Percentiles rank a stretch among this genome's conserved stretches.
Conservation (phyloP, 306 rosid genomes). For the Castanea crenata region DNA sequence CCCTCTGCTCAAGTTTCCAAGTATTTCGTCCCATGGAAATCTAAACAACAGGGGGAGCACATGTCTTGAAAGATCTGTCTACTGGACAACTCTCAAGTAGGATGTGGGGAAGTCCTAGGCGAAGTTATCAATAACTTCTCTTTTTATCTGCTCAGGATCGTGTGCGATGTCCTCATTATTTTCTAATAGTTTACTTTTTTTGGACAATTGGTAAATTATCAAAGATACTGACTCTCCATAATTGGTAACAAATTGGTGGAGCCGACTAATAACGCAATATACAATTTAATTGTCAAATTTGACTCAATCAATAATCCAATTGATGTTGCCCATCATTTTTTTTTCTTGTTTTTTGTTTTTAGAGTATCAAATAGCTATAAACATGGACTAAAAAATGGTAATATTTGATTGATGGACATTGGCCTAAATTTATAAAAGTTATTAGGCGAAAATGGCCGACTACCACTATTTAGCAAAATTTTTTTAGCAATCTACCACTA, state of each 20-base stretch:
- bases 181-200: too few species aligned
- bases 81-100: not conserved
- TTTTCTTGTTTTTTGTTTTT: not conserved
- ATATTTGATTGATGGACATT: not conserved
- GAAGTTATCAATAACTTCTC: constrained; percentile 6
- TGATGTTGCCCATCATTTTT: not conserved
- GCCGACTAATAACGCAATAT: too few species aligned
- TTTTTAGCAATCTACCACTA: too few species aligned
- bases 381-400: not conserved
- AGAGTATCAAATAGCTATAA: not conserved
- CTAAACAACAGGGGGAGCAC: constrained; percentile 14
- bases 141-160: not conserved
- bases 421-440: too few species aligned
- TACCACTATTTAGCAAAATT: too few species aligned
- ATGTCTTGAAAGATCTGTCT: constrained; percentile 12
- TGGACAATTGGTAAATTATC: too few species aligned
- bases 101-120: constrained; percentile 15
- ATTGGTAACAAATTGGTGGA: too few species aligned
- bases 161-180: not conserved
- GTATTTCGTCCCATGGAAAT: constrained; percentile 13
- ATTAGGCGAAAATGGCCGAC: too few species aligned
- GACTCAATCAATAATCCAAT: too few species aligned
- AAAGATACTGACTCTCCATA: too few species aligned
- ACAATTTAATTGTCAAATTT: too few species aligned
- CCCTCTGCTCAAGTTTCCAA: constrained; percentile 10